Base-by-base conservation (phyloP, 1,284 basidiomycete species). In the Erythrobasidium hasegawianum region DNA sequence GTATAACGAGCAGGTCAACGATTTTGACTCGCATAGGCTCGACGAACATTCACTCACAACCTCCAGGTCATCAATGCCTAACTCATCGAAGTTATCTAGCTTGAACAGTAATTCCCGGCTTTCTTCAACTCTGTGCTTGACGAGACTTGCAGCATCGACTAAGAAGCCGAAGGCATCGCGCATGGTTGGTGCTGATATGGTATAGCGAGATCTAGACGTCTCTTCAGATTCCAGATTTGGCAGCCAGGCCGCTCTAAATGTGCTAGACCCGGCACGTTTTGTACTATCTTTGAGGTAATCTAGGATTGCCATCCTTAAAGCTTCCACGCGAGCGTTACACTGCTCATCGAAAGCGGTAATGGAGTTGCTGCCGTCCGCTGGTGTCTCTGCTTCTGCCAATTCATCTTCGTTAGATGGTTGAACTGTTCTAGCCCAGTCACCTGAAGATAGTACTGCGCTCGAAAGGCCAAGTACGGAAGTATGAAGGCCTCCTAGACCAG, bases 401-500 rank as follows among this genome's bases (percentile, higher is more conserved):
- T 94, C 90, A 0, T 79, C 77, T 54, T 93, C 89, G 5, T 84
- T 87, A 66, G 84, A 81, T 0, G 90, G 89, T 39, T 82, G 77
- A 0, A 92, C 80, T 27, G 78, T 78, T 26, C 83, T 80, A 24
- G 82, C 81, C 83, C 86, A 88, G 54, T 81, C 81, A 10, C 83
- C 81, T 45, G 80, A 80, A 20, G 85, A 84, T n/a, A 96, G 82
- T 72, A 84, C 87, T 70, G 83, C 82, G 22, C 91, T 86, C 0
- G 90, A 86, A 0, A 96, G 80, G 9, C 83, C 82, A 13, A 95
- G 80, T 18, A 95, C 84, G 0, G 90, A 87, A 1, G 84, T 81
- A 75, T 97, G 93, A 67, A 95, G 83, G 0, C 85, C 84, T 2
- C 91, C 90, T 74, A 90, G 92, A 3, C 87, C 86, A 1, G 86